These are phyloP conservation scores for Hydnomerulius pinastri DNA, from an alignment of 768 basidiomycete species.

Conservation along the genomic window DNA sequence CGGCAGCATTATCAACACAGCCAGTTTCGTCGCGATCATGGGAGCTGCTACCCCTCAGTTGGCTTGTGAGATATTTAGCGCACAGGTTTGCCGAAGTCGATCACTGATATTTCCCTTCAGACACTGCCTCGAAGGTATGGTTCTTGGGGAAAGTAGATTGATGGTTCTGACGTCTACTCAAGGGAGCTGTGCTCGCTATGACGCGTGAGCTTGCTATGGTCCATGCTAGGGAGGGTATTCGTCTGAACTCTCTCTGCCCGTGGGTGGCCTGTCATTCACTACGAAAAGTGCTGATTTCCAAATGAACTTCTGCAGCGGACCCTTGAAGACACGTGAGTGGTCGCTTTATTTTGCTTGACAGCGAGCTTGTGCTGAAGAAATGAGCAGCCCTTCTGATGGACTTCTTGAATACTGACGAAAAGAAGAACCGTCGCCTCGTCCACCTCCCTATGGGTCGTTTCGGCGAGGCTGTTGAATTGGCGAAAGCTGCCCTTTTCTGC, in stretches of 20 bases:
- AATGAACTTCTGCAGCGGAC: conserved; percentile 59
- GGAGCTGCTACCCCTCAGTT: conserved; percentile 98
- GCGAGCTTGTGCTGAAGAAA: background rate
- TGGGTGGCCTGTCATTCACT: too few species aligned
- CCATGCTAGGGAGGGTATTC: conserved; percentile 95
- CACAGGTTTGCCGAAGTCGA: background rate
- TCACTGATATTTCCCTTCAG: conserved; percentile 39
- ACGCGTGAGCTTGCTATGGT: conserved; percentile 97
- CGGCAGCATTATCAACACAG: conserved; percentile 96
- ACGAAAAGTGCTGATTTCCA: conserved; percentile 2
- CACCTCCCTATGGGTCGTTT: conserved; percentile 97
- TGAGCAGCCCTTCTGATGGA: conserved; percentile 92
- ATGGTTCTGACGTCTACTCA: conserved; percentile 12
- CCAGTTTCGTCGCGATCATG: conserved; percentile 93
- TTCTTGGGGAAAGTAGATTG: background rate
- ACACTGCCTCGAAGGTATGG: conserved; percentile 89
- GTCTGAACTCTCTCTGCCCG: conserved; percentile 96
- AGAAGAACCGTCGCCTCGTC: conserved; percentile 85
- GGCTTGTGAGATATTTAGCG: conserved; percentile 69
- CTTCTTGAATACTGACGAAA: conserved; percentile 95
- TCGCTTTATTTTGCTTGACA: background rate
- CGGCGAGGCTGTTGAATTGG: conserved; percentile 94
- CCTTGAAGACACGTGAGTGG: conserved; percentile 86
- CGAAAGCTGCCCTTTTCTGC: conserved; percentile 92
- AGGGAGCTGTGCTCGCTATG: conserved; percentile 99